Evolutionary conservation across 495 filamentous ascomycete genomes (phyloP), one percentile per base, ranked within the genome.

Genomic region (Hypoxylon cercidicola): DNA sequence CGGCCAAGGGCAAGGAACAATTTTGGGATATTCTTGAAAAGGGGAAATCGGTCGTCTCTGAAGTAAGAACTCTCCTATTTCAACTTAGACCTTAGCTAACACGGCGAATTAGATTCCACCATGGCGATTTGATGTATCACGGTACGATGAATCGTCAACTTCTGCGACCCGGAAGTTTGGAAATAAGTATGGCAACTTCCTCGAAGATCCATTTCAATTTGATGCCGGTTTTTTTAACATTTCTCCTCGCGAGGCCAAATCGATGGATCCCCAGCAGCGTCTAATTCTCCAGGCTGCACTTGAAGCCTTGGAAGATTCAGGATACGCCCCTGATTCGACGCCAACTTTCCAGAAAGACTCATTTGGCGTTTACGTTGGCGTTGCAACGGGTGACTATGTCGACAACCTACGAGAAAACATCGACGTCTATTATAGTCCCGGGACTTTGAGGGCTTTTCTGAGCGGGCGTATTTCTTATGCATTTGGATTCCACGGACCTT

Each of bases 201-300:
- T 74, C 1, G 19, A 60, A 30, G 39, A 59, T 45, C 1, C 67
- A 1, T 72, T 75, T 55, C 30, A 50, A 4, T 86, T 86, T 62
- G 82, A 86, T 64, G 74, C 79, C 2, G 55, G 68, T 0, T 84
- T 84, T 49, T 85, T 85, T 66, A 75, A 73, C 55, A 70, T 83
- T 46, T 64, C 73, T 6, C 62, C 72, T 8, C 60, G 67, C 11
- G 83, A 85, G 40, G 83, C 82, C 10, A 66, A 44, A 3, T 69
- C 73, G 2, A 81, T 82, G 69, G 79, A 84, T 67, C 81, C 80
- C 3, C 73, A 75, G 55, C 76, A 78, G 34, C 56, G 79, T 13
- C 46, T 77, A 13, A 54, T 73, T 4, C 62, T 84, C 6, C 77
- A 82, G 45, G 71, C 60, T 1, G 60, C 76, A 1, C 80, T 78